Base-by-base conservation (phyloP, 257 asterid species). In the Paulownia fortunei region DNA sequence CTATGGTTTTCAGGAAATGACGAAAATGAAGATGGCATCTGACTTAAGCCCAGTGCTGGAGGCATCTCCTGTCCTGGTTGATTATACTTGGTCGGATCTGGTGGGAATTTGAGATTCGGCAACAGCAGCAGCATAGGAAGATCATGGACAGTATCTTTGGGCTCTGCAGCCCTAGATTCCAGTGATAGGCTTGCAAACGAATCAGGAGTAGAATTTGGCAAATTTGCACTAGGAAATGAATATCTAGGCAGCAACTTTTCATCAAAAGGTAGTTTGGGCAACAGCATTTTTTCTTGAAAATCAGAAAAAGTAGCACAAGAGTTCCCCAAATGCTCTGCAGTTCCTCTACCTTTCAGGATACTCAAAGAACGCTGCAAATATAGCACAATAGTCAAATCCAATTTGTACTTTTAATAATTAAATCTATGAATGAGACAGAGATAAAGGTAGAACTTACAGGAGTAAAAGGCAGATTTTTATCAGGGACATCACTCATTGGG, bases 1-100 rank as follows among this genome's bases (percentile, higher is more conserved):
- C 96, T 81, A 56, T 93, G 98, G 67, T 90, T 92, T 80, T 92
- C 97, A 76, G 96, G 97, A 85, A 93, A 89, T 39, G 94, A 77
- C 18, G 96, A 75, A 78, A 92, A 90, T 7, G 92, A 18, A 24
- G 91, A 76, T 47, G 88, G 84, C 85, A 88, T 81, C 73, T 86
- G 96, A 74, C 85, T 87, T 32, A 88, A 79, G 44, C 92, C 94
- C 73, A 85, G 79, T 30, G 81, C 59, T 15, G 85, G 90, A 81
- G 85, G 89, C 83, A 84, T 79, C 79, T 90, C 93, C 72, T 80
- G 89, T 73, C 86, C 94, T 76, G 78, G 97, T 54, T 68, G 91
- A 79, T 75, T 84, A 81, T 86, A 87, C 76, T 75, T 90, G 61
- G 90, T 62, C 13, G 84, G 82, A 58, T 90, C 95, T 32, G 83